A percentile compares a stretch with the other conserved stretches of the same genome.
These are phyloP conservation scores for Cladosporium cucumerinum DNA, from an alignment of 2,329 filamentous ascomycete genomes.

Conservation along the genomic window DNA sequence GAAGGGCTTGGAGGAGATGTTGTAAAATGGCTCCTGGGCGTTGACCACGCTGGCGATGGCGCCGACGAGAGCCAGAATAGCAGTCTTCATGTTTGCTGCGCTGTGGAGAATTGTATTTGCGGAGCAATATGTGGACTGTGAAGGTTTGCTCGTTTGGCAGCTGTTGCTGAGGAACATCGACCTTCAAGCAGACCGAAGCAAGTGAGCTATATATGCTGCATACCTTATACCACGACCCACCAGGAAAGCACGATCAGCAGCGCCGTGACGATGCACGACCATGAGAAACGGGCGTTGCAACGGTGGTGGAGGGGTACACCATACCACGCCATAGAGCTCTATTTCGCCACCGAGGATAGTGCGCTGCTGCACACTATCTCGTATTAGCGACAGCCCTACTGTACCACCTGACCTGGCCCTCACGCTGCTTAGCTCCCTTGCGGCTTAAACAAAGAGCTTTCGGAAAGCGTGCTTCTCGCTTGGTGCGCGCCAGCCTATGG, in stretches of 20 bases:
- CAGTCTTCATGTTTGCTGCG: slow-evolving; percentile 8
- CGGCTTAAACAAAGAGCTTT: slow-evolving; percentile 8
- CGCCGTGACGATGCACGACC: not conserved
- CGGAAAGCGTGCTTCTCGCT: not conserved
- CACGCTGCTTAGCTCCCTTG: not conserved
- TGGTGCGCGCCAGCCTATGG: not conserved
- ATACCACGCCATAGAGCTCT: not conserved
- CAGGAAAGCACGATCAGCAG: not conserved
- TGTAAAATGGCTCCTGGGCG: slow-evolving; percentile 32
- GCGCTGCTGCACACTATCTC: slow-evolving; percentile 1
- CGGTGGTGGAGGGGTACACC: not conserved
- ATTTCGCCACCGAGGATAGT: not conserved
- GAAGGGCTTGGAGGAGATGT: slow-evolving; percentile 45
- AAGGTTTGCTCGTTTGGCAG: not conserved
- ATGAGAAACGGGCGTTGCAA: not conserved
- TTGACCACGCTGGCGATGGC: slow-evolving; percentile 23
- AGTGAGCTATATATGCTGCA: not conserved
- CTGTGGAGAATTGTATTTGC: not conserved
- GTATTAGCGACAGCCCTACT: not conserved
- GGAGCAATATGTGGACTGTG: not conserved
- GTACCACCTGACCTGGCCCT: not conserved
- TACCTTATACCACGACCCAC: not conserved
- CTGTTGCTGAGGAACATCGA: not conserved
- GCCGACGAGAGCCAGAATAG: slow-evolving; percentile 21
- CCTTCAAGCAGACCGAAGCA: not conserved